Evolutionary conservation across 805 yeast genomes (phyloP), one percentile per base, ranked within the genome.

Genomic region (Candida arabinofermentans): DNA sequence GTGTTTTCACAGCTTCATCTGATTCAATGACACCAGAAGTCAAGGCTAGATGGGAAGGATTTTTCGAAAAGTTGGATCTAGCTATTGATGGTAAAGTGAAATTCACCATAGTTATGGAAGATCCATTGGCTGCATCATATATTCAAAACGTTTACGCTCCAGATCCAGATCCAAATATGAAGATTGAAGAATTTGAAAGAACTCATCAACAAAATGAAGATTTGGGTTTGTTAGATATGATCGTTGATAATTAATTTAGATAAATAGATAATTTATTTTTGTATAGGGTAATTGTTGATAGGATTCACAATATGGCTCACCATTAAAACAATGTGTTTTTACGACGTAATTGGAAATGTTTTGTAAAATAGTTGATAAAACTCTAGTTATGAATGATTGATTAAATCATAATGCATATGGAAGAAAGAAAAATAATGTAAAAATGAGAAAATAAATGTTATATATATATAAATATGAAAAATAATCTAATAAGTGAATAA

Each of bases 121-220:
- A 93, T 65, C 99, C 99, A 6, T 68, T 93, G 55, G 96, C 97
- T 16, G 83, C 95, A 4, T 88, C 96, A 0, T 93, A 93, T 58
- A 85, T 93, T 48, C 99, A 93, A 67, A 93, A 93, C 60, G 93
- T 91, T n/a, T 93, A 90, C 59, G 99, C 99, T 27, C 99, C 99
- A 22, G 99, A 93, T 66, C 77, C 78, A 32, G 99, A 93, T 67
- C 99, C 99, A 50, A 87, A 91, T 61, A 93, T 93, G 98, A 72
- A 63, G 32, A 77, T 86, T 46, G 96, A 85, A 66, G 96, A 93
- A 43, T 87, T 79, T 53, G 96, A 88, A 27, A 85, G 99, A 71
- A 82, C 96, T 2, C 69, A 72, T 31, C 84, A 87, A 57, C 95
- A 90, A 65, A 89, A 93, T 61, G 99, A 93, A 59, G 91, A 84